Evolutionary conservation across 257 asterid genomes (phyloP).

Genomic region (Pogostemon cablin): DNA sequence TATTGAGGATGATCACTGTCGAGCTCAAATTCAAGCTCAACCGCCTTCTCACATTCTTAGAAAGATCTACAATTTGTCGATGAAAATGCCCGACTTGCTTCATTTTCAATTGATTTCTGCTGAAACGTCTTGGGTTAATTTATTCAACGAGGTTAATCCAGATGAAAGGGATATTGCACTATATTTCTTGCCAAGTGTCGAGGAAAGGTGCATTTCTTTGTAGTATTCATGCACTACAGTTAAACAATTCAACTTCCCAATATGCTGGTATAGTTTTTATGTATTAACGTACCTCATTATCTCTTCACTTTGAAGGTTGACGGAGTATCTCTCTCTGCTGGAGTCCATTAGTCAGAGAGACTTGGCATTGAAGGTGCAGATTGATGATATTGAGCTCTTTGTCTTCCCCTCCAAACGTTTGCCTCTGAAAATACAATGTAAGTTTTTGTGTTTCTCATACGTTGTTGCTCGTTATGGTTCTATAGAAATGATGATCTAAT

Average conservation of each 20-base stretch:
- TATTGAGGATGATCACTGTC: constrained; percentile 33
- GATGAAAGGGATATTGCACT: constrained; percentile 56
- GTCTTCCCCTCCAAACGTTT: constrained; percentile 62
- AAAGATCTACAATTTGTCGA: constrained; percentile 57
- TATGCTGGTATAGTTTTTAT: neutral
- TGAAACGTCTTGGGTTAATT: constrained; percentile 37
- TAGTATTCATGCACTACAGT: neutral
- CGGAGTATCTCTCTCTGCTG: constrained; percentile 46
- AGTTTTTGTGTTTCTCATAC: constrained; percentile 30
- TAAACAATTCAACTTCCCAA: neutral
- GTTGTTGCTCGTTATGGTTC: neutral
- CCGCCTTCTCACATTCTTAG: constrained; percentile 52
- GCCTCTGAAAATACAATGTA: constrained; percentile 55
- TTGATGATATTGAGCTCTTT: constrained; percentile 60
- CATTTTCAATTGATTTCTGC: constrained; percentile 51
- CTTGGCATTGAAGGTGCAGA: constrained; percentile 51
- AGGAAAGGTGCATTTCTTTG: constrained; percentile 46
- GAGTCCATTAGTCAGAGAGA: constrained; percentile 43
- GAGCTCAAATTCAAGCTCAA: constrained; percentile 48
- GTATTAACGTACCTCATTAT: constrained; percentile 4
- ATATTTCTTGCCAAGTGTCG: constrained; percentile 59
- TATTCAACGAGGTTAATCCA: constrained; percentile 47
- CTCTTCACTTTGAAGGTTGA: constrained; percentile 41
- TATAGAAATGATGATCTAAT: too few species aligned
- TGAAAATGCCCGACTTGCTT: constrained; percentile 60